Evolutionary conservation across 371 early-diverging fungal genomes (phyloP).

Genomic region (Mucor sp.): DNA sequence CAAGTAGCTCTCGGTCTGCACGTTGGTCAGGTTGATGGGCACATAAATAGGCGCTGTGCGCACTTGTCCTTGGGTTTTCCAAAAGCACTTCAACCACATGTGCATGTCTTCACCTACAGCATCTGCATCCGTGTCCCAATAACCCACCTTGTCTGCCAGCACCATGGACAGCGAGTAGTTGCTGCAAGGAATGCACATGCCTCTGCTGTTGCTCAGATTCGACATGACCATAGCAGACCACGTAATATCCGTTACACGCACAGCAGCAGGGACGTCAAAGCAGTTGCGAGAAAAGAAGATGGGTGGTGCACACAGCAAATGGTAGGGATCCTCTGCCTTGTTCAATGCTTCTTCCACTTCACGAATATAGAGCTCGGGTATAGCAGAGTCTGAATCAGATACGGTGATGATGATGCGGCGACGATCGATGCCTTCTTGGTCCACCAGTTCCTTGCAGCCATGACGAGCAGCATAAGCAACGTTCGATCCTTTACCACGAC

Average conservation of each 20-base stretch:
- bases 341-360: constrained; percentile 42
- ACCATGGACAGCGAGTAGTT: constrained; percentile 75
- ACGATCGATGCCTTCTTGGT: constrained; percentile 35
- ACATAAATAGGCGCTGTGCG: constrained; percentile 70
- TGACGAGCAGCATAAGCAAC: constrained; percentile 68
- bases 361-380: constrained; percentile 46
- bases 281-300: constrained; percentile 82
- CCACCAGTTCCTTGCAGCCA: constrained; percentile 30
- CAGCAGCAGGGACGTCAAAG: constrained; percentile 72
- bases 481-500: constrained; percentile 75
- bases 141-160: constrained; percentile 69
- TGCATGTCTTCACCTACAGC: constrained; percentile 87
- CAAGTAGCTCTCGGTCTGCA: constrained; percentile 64
- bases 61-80: constrained; percentile 69
- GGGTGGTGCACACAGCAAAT: constrained; percentile 66
- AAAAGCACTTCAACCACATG: constrained; percentile 84
- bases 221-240: constrained; percentile 83
- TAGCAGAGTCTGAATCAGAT: constrained; percentile 49
- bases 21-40: constrained; percentile 76
- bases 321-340: constrained; percentile 44
- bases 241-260: constrained; percentile 75
- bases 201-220: constrained; percentile 67
- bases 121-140: constrained; percentile 82
- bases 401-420: constrained; percentile 64
- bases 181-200: constrained; percentile 74